A percentile compares a stretch with the other conserved stretches of the same genome.
Evolutionary conservation across 352 stramenopile genomes (phyloP).

Genomic region (Phytophthora colocasiae): DNA sequence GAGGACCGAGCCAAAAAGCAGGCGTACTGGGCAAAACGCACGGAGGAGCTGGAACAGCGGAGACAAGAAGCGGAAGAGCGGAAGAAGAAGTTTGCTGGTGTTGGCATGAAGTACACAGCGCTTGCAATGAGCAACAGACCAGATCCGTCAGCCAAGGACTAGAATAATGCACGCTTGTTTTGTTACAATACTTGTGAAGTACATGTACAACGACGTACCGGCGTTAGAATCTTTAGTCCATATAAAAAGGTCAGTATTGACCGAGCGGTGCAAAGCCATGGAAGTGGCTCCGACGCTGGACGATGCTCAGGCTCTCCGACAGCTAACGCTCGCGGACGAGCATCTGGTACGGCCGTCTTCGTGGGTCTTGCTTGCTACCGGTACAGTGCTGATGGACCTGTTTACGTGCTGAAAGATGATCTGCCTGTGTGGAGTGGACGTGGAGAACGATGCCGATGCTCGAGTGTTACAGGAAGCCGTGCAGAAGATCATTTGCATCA

Average conservation of each 20-base stretch:
- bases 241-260: conserved; percentile 21
- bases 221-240: background rate
- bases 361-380: no score
- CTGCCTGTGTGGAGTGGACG: conserved; percentile 48
- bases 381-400: conserved; percentile 1
- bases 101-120: conserved; percentile 86
- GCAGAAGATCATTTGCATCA: conserved; percentile 55
- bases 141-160: conserved; percentile 23
- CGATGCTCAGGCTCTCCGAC: conserved; percentile 30
- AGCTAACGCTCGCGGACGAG: conserved; percentile 46
- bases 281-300: conserved; percentile 24
- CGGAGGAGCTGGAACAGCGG: conserved; percentile 76
- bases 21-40: conserved; percentile 79
- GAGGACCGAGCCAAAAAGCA: conserved; percentile 83
- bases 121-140: conserved; percentile 77
- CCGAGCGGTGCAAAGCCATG: conserved; percentile 23
- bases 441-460: conserved; percentile 27
- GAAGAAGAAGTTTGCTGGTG: conserved; percentile 78
- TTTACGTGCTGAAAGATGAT: conserved; percentile 44
- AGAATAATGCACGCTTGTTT: conserved; percentile 1
- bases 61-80: conserved; percentile 79
- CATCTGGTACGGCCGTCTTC: conserved; percentile 39
- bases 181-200: no score
- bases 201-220: no score
- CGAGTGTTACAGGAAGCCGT: conserved; percentile 41